Conservation (phyloP, 192 early-diverging fungal genomes). For the Coemansia sp. region DNA sequence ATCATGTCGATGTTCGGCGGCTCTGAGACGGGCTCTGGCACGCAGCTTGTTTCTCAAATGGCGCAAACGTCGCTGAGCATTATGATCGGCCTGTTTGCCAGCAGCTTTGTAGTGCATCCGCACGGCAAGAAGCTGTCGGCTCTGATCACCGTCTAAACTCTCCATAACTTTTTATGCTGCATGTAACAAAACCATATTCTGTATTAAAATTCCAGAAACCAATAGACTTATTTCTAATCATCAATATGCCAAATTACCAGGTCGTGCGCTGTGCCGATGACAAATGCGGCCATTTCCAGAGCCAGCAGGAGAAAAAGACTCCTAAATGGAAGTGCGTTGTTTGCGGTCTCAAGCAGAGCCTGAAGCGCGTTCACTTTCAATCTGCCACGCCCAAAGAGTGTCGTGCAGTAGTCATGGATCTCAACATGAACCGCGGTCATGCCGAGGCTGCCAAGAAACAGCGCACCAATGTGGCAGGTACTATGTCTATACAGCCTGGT, state of each 20-base stretch:
- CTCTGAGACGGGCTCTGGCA: conserved; percentile 34
- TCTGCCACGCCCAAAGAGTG: conserved; percentile 47
- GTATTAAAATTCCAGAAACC: neutral
- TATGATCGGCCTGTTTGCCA: conserved; percentile 64
- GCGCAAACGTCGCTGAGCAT: conserved; percentile 58
- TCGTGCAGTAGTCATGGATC: conserved; percentile 35
- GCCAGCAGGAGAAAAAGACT: conserved; percentile 53
- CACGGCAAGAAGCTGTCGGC: conserved; percentile 49
- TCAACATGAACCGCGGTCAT: conserved; percentile 47
- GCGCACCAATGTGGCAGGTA: neutral
- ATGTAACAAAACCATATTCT: neutral
- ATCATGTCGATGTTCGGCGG: conserved; percentile 61
- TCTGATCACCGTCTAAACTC: conserved; percentile 36
- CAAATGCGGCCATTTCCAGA: conserved; percentile 47
- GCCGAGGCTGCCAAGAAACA: conserved; percentile 12
- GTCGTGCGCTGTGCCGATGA: conserved; percentile 52
- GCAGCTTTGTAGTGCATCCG: conserved; percentile 59
- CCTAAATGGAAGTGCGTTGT: conserved; percentile 53
- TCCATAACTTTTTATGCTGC: neutral
- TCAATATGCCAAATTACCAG: conserved; percentile 44
- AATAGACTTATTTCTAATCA: neutral
- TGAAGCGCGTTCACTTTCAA: conserved; percentile 43
- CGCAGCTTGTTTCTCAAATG: conserved; percentile 35
- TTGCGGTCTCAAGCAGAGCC: conserved; percentile 50
- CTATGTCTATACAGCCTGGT: too few species aligned